Conservation (phyloP, 1,284 basidiomycete species). For the Earliella scabrosa region DNA sequence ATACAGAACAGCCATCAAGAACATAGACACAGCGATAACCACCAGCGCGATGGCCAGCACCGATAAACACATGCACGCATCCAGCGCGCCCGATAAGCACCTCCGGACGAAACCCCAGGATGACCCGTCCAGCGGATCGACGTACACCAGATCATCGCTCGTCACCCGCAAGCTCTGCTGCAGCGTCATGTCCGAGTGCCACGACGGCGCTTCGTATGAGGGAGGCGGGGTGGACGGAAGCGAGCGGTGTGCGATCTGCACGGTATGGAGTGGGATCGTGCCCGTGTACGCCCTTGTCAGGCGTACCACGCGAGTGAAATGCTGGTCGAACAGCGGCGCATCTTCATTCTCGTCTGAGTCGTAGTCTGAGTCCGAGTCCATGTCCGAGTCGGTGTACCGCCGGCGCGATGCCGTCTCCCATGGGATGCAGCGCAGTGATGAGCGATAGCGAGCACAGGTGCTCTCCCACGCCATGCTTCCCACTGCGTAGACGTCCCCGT, state of each 20-base stretch:
- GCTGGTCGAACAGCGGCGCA: neutral
- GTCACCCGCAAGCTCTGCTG: neutral
- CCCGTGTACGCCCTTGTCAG: neutral
- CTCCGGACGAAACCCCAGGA: neutral
- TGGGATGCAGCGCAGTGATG: neutral
- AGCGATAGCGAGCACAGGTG: neutral
- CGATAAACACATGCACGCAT: neutral
- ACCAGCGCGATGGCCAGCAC: too few relatives aligned
- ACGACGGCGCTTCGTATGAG: neutral
- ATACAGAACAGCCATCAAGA: too few relatives aligned
- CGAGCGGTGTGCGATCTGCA: neutral
- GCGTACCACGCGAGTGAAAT: neutral
- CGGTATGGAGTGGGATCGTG: neutral
- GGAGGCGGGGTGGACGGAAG: neutral
- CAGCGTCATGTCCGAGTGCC: neutral
- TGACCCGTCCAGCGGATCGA: neutral
- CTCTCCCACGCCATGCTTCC: neutral
- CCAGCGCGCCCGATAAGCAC: neutral
- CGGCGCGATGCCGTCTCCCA: neutral
- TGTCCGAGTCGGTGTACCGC: neutral
- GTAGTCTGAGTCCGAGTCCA: too few relatives aligned
- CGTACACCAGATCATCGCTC: neutral
- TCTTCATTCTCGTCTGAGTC: neutral
- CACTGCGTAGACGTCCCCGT: neutral
- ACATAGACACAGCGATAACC: too few relatives aligned